Evolutionary conservation across 208 protist species (phyloP).

Genomic region (Acanthamoeba triangularis): DNA sequence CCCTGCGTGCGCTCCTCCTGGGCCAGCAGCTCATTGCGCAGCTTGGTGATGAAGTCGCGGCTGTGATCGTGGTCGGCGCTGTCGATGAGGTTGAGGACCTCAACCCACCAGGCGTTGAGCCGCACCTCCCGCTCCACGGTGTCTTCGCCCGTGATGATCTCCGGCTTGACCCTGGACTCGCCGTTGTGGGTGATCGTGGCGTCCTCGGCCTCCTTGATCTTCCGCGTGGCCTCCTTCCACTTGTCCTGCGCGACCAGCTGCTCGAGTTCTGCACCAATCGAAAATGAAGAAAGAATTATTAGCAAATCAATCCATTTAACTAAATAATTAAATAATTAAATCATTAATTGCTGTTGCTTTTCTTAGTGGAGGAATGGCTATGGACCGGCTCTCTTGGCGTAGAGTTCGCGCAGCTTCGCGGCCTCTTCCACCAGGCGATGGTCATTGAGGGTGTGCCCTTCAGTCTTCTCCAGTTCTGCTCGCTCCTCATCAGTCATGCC

Average conservation of each 20-base stretch:
- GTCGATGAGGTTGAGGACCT: constrained; percentile 6
- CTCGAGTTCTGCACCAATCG: neutral
- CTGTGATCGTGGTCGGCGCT: neutral
- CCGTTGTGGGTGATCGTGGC: neutral
- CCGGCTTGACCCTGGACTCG: neutral
- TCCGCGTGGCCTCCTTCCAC: constrained; percentile 28
- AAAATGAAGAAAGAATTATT: neutral
- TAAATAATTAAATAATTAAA: neutral
- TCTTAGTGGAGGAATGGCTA: no score
- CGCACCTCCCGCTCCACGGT: neutral
- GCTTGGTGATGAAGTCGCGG: neutral
- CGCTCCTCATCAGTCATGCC: neutral
- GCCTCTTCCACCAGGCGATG: constrained; percentile 39
- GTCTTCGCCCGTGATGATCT: neutral
- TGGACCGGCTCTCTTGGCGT: constrained; percentile 2
- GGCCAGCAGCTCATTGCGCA: neutral
- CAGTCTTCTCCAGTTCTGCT: constrained; percentile 1
- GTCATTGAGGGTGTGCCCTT: constrained; percentile 51
- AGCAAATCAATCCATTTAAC: neutral
- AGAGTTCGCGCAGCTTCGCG: constrained; percentile 24
- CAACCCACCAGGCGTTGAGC: constrained; percentile 52
- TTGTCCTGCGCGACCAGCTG: constrained; percentile 37
- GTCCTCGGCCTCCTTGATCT: constrained; percentile 41
- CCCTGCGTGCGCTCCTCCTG: neutral
- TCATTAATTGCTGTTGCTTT: no score